Conservation (phyloP, 805 yeast species). For the Ogataea paradorogensis region DNA sequence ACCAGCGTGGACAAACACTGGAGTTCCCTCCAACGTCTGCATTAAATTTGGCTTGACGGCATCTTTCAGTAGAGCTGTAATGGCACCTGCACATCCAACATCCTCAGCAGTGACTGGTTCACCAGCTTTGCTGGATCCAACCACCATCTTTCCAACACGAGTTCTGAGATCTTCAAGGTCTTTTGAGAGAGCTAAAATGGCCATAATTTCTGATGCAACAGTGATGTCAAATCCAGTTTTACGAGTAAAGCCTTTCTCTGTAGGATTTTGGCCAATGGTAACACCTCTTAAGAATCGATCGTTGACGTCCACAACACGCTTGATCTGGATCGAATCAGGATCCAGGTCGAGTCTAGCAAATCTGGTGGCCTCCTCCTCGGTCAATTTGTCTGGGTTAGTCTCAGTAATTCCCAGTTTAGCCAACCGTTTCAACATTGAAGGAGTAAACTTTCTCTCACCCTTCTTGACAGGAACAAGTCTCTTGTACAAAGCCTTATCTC, state of each 20-base stretch:
- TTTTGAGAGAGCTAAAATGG: conserved; percentile 71
- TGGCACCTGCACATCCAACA: conserved; percentile 82
- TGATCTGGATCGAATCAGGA: conserved; percentile 77
- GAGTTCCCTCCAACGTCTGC: conserved; percentile 89
- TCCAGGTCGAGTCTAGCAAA: conserved; percentile 74
- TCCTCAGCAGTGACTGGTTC: conserved; percentile 81
- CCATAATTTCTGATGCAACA: conserved; percentile 86
- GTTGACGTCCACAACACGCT: conserved; percentile 81
- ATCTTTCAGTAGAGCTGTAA: conserved; percentile 76
- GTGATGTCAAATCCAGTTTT: conserved; percentile 79
- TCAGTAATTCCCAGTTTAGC: conserved; percentile 65
- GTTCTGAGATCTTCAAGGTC: conserved; percentile 70
- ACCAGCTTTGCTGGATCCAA: conserved; percentile 65
- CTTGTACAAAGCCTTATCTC: conserved; percentile 67
- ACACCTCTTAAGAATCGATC: conserved; percentile 77
- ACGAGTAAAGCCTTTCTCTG: conserved; percentile 72
- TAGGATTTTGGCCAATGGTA: conserved; percentile 78
- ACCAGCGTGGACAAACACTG: conserved; percentile 85
- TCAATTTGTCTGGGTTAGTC: conserved; percentile 69
- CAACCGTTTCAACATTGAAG: conserved; percentile 65
- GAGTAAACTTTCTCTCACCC: conserved; percentile 65
- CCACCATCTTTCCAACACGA: conserved; percentile 72
- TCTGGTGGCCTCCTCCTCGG: conserved; percentile 59
- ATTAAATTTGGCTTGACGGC: conserved; percentile 81
- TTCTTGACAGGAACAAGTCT: conserved; percentile 74